phyloP scores from a whole-genome alignment of 495 filamentous ascomycete genomes.

The Neurospora sp. region DNA sequence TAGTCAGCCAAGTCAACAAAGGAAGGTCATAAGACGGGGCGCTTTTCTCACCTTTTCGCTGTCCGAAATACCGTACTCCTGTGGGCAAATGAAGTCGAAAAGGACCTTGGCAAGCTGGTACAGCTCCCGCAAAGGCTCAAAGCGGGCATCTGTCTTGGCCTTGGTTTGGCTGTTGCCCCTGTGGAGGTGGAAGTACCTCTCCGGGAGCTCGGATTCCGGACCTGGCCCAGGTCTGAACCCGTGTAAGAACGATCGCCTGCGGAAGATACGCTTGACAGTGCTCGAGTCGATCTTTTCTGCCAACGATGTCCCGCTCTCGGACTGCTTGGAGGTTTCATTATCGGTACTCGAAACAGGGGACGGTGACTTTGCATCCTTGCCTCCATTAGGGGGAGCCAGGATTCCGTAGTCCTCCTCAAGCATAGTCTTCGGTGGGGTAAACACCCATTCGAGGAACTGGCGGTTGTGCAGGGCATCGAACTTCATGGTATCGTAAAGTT shows the following conservation, averaged over 20 bases:
- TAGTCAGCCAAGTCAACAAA: not conserved
- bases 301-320: constrained; percentile 20
- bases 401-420: constrained; percentile 51
- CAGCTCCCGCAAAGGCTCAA: constrained; percentile 81
- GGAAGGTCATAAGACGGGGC: not conserved
- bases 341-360: constrained; percentile 2
- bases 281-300: constrained; percentile 24
- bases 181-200: constrained; percentile 82
- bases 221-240: constrained; percentile 24
- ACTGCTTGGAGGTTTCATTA: constrained; percentile 10
- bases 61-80: constrained; percentile 93
- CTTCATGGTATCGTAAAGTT: constrained; percentile 98
- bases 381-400: constrained; percentile 15
- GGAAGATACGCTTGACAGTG: constrained; percentile 42
- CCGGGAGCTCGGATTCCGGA: constrained; percentile 34
- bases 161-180: constrained; percentile 67
- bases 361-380: constrained; percentile 25
- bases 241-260: constrained; percentile 40
- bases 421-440: constrained; percentile 67
- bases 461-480: constrained; percentile 97
- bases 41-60: constrained; percentile 56
- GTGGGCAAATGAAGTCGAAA: constrained; percentile 96
- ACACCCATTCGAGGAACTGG: constrained; percentile 95
- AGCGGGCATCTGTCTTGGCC: constrained; percentile 71
- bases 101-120: constrained; percentile 89